Evolutionary conservation across 768 basidiomycete genomes (phyloP).

Genomic region (Gloeostereum incarnatum): DNA sequence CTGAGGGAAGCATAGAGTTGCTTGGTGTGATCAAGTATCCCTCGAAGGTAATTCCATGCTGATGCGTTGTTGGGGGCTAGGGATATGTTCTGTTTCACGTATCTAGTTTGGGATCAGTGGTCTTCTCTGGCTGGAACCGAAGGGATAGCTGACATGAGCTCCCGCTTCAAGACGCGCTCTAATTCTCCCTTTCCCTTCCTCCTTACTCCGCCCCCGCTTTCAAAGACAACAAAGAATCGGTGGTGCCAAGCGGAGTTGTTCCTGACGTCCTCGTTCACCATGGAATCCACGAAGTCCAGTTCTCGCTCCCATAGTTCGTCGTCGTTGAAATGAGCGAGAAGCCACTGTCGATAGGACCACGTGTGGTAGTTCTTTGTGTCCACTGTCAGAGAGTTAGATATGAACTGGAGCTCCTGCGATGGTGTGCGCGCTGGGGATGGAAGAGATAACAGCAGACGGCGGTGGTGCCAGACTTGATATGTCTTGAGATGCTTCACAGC

Average conservation of each 20-base stretch:
- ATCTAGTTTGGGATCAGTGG: constrained; percentile 34
- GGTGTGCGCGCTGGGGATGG: constrained; percentile 46
- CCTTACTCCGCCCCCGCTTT: constrained; percentile 51
- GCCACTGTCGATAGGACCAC: constrained; percentile 97
- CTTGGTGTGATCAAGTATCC: constrained; percentile 54
- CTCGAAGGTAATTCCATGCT: constrained; percentile 96
- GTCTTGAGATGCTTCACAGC: constrained; percentile 82
- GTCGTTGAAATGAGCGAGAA: constrained; percentile 77
- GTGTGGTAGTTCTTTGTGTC: constrained; percentile 99
- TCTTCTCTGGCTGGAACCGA: background rate
- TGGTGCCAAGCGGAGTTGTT: constrained; percentile 99
- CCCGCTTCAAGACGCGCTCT: constrained; percentile 45
- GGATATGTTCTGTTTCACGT: constrained; percentile 74
- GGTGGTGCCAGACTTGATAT: constrained; percentile 98
- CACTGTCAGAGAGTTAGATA: constrained; percentile 55
- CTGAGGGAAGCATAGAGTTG: constrained; percentile 46
- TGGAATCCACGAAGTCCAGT: constrained; percentile 61
- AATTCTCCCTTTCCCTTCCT: constrained; percentile 67
- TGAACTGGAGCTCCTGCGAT: constrained; percentile 69
- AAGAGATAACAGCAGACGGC: constrained; percentile 60
- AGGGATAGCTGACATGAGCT: background rate
- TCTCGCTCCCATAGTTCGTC: constrained; percentile 66
- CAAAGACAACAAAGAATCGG: constrained; percentile 82
- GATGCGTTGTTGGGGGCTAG: constrained; percentile 89
- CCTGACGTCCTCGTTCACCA: constrained; percentile 69